Conservation (phyloP, 495 filamentous ascomycete genomes). For the Podospora appendiculata region DNA sequence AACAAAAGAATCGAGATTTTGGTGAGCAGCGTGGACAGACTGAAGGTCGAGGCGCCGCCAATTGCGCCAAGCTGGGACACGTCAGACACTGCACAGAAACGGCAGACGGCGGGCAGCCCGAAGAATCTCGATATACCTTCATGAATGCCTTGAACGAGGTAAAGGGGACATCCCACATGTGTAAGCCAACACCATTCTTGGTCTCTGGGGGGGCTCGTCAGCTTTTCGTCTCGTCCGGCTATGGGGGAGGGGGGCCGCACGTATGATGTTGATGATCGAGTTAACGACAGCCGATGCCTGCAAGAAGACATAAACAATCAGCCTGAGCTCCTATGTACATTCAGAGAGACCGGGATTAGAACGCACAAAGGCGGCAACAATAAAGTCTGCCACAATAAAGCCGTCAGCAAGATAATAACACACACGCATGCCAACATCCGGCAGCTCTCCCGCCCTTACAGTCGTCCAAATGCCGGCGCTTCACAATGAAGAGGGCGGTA, state of each 20-base stretch:
- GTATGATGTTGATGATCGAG: not conserved
- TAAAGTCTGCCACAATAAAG: not conserved
- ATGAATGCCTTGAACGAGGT: not conserved
- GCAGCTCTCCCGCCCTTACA: constrained; percentile 5
- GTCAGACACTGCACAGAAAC: not conserved
- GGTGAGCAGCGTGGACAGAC: constrained; percentile 21
- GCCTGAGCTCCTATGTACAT: not conserved
- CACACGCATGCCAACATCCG: not conserved
- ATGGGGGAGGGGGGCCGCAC: not conserved
- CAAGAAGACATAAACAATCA: not conserved
- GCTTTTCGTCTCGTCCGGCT: not conserved
- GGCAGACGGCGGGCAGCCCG: not conserved
- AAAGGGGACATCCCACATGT: constrained; percentile 5
- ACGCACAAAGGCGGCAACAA: constrained; percentile 4
- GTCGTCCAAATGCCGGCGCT: constrained; percentile 18
- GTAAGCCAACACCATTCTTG: not conserved
- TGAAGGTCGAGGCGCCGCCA: constrained; percentile 14
- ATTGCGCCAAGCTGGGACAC: constrained; percentile 10
- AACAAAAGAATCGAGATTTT: constrained; percentile 24
- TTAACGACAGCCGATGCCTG: constrained; percentile 3
- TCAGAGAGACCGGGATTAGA: not conserved
- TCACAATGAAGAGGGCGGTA: constrained; percentile 12
- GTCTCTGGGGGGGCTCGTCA: not conserved
- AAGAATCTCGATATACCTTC: not conserved
- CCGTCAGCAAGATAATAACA: constrained; percentile 1